phyloP scores from a whole-genome alignment of 2,329 filamentous ascomycete genomes.

The Fusarium verticillioides region DNA sequence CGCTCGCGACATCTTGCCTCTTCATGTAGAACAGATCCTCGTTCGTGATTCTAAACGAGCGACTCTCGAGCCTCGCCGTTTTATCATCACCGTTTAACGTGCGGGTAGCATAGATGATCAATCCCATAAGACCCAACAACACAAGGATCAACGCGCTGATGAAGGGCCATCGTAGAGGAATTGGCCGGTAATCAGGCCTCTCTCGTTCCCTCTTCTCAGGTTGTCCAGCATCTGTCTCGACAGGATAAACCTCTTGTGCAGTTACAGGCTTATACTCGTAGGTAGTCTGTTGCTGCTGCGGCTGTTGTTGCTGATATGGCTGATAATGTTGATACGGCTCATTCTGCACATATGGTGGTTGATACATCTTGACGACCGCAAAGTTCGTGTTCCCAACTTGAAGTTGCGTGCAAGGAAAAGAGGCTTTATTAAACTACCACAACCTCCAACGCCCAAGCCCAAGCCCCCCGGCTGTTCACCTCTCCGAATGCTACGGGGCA shows the following conservation, averaged over 20 bases:
- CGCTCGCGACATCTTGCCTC: slow-evolving; percentile 12
- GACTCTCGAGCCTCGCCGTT: slow-evolving; percentile 22
- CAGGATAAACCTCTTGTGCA: slow-evolving; percentile 6
- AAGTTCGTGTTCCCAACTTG: neutral
- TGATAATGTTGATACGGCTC: slow-evolving; percentile 4
- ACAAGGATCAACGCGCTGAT: slow-evolving; percentile 21
- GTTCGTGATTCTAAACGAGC: neutral
- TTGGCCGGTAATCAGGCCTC: slow-evolving; percentile 34
- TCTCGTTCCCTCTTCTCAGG: slow-evolving; percentile 6
- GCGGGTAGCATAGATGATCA: slow-evolving; percentile 18
- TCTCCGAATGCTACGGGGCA: slow-evolving; percentile 5
- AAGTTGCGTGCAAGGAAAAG: neutral
- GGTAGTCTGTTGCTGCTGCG: neutral
- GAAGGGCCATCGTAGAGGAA: slow-evolving; percentile 32
- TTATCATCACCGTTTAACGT: slow-evolving; percentile 15
- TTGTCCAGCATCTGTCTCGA: slow-evolving; percentile 5
- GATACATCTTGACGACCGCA: slow-evolving; percentile 8
- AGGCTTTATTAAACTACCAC: slow-evolving; percentile 23
- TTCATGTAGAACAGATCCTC: slow-evolving; percentile 6
- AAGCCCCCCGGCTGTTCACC: slow-evolving; percentile 10
- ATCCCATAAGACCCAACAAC: slow-evolving; percentile 16
- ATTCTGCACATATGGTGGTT: slow-evolving; percentile 17
- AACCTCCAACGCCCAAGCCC: neutral
- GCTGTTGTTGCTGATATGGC: neutral
- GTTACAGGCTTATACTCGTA: slow-evolving; percentile 30